Evolutionary conservation across 768 basidiomycete species (phyloP), one percentile per base, ranked within the genome.

Genomic region (Mycena chlorophos): DNA sequence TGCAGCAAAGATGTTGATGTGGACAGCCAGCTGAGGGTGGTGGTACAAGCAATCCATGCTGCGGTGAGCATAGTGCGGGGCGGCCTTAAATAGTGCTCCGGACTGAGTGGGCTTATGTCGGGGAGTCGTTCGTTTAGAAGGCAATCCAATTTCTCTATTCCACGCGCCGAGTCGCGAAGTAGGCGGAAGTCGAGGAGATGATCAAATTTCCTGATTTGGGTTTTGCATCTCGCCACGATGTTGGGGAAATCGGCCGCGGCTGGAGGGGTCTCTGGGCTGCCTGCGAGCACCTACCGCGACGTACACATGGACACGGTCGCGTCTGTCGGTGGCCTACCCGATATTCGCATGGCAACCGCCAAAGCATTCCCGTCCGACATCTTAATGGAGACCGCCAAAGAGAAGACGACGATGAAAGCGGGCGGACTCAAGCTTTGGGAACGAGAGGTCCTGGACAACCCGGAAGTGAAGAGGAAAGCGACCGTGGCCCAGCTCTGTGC

Each of bases 401-500:
- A 71, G 1, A 76, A 72, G 20, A 71, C 78, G 13, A 90, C 86
- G 2, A 55, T 87, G 51, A 84, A 81, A 63, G 75, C 78, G 42
- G 78, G 75, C 14, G 81, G 79, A 8, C 76, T 86, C 48, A 77
- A 91, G 68, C 70, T 86, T 19, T 94, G 94, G 93, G 94, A 99
- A 73, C 82, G 80, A 60, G 88, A 93, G 62, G 76, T 97, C 30
- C 67, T 97, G 42, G 87, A 91, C 34, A 94, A 84, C 56, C 70
- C 86, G 14, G 97, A 98, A 70, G 88, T 98, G 51, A 92, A 85
- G 70, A 83, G 97, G 52, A 98, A 99, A 71, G 90, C 96, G 1
- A 98, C 95, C 1, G 93, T 99, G 10, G 94, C 95, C 19, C 97
- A 99, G 68, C 84, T 99, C 43, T 99, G 94, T 95, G 68, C 66